Conservation (phyloP, 805 yeast species). For the Wickerhamomyces canadensis region DNA sequence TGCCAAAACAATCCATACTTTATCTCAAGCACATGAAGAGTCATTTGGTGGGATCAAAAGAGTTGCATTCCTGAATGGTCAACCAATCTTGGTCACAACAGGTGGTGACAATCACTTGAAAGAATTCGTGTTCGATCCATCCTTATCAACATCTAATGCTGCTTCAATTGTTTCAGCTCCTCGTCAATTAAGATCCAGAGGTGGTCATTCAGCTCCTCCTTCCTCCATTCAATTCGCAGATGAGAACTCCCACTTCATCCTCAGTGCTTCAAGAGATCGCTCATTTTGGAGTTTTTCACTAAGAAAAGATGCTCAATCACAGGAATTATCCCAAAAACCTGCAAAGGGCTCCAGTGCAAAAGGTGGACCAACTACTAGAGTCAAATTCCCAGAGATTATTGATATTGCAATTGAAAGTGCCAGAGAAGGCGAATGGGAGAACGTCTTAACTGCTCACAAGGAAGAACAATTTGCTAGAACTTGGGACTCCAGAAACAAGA, state of each 20-base stretch:
- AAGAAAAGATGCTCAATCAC: slow-evolving; percentile 94
- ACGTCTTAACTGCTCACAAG: slow-evolving; percentile 81
- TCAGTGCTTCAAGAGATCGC: slow-evolving; percentile 82
- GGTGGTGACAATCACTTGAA: slow-evolving; percentile 89
- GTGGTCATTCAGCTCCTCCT: slow-evolving; percentile 97
- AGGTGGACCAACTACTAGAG: slow-evolving; percentile 56
- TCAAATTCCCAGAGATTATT: slow-evolving; percentile 72
- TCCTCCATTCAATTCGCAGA: slow-evolving; percentile 70
- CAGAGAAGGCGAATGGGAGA: slow-evolving; percentile 90
- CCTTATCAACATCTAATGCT: slow-evolving; percentile 56
- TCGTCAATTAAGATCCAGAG: slow-evolving; percentile 84
- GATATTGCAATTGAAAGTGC: slow-evolving; percentile 67
- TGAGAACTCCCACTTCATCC: slow-evolving; percentile 72
- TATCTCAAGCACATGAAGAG: slow-evolving; percentile 70
- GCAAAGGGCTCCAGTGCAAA: slow-evolving; percentile 38
- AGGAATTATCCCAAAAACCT: slow-evolving; percentile 79
- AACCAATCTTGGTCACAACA: slow-evolving; percentile 80
- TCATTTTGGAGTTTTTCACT: slow-evolving; percentile 89
- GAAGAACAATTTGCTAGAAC: slow-evolving; percentile 81
- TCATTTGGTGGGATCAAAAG: slow-evolving; percentile 71
- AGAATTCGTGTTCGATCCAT: slow-evolving; percentile 92
- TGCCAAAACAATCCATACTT: slow-evolving; percentile 61
- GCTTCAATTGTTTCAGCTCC: slow-evolving; percentile 78
- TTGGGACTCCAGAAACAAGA: slow-evolving; percentile 77
- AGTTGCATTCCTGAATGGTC: slow-evolving; percentile 78